A percentile compares a stretch with the other conserved stretches of the same genome.
phyloP scores from a whole-genome alignment of 2,329 filamentous ascomycete genomes.

The Clonostachys rhizophaga region DNA sequence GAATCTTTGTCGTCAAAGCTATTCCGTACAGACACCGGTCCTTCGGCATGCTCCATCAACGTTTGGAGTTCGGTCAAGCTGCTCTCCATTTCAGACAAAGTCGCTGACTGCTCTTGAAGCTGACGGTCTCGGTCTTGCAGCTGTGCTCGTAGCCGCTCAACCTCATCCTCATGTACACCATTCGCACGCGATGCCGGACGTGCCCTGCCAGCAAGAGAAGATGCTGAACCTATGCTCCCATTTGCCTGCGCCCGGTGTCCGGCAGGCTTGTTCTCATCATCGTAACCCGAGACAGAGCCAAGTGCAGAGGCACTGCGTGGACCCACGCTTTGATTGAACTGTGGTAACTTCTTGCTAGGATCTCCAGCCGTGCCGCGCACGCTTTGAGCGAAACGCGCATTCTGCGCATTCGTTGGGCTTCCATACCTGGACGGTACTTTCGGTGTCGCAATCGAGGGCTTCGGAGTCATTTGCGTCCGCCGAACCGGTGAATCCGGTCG shows the following conservation, averaged over 20 bases:
- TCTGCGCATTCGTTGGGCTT: conserved; percentile 33
- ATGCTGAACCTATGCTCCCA: conserved; percentile 47
- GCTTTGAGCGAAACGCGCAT: conserved; percentile 54
- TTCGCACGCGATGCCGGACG: conserved; percentile 51
- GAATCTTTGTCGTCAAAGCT: conserved; percentile 66
- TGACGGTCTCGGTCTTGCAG: conserved; percentile 82
- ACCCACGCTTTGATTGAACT: conserved; percentile 43
- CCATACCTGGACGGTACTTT: conserved; percentile 23
- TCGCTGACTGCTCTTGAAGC: conserved; percentile 80
- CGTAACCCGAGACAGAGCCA: conserved; percentile 44
- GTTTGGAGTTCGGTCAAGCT: conserved; percentile 73
- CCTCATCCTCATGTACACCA: conserved; percentile 60
- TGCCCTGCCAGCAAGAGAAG: conserved; percentile 47
- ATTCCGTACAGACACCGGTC: conserved; percentile 31
- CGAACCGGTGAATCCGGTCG: conserved; percentile 84
- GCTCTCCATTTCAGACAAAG: conserved; percentile 83
- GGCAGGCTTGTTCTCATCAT: conserved; percentile 53
- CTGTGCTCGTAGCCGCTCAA: conserved; percentile 67
- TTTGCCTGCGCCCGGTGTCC: conserved; percentile 45
- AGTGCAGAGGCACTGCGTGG: conserved; percentile 57
- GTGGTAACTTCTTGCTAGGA: conserved; percentile 49
- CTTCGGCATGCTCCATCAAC: conserved; percentile 58
- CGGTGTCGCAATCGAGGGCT: conserved; percentile 53
- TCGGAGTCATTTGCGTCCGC: conserved; percentile 59
- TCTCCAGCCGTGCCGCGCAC: conserved; percentile 58